Percentiles rank a stretch among this genome's conserved stretches.
phyloP scores from a whole-genome alignment of 192 early-diverging fungal species.

The Chytriomyces hyalinus region DNA sequence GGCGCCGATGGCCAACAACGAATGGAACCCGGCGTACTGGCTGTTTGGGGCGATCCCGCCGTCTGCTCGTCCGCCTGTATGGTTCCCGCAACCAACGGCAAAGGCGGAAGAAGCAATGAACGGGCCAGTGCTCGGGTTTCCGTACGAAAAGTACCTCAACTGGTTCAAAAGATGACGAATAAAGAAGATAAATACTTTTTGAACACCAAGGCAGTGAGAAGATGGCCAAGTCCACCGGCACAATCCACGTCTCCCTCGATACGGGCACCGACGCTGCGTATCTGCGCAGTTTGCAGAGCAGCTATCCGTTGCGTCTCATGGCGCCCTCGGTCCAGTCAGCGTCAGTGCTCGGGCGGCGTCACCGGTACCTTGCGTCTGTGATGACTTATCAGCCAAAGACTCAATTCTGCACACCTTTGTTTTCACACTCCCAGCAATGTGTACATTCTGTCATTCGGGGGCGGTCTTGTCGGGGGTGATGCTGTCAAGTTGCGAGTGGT shows the following conservation, averaged over 20 bases:
- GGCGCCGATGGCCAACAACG: constrained; percentile 10
- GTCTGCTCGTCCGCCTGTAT: constrained; percentile 16
- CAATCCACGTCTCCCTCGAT: not conserved
- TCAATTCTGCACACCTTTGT: not conserved
- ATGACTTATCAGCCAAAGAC: too few relatives aligned
- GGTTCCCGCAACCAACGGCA: constrained; percentile 16
- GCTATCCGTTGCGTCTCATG: not conserved
- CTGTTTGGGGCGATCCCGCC: constrained; percentile 31
- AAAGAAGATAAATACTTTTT: not conserved
- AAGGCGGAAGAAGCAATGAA: constrained; percentile 9
- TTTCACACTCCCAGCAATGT: constrained; percentile 48
- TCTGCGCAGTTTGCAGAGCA: not conserved
- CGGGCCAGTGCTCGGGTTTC: not conserved
- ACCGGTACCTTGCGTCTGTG: too few relatives aligned
- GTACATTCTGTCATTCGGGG: constrained; percentile 78
- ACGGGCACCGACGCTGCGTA: not conserved
- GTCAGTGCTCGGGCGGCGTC: too few relatives aligned
- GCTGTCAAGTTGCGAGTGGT: constrained; percentile 58
- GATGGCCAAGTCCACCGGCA: not conserved
- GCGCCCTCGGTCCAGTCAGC: not conserved
- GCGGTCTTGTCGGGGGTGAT: constrained; percentile 80
- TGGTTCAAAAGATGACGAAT: not conserved
- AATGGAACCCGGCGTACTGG: constrained; percentile 37
- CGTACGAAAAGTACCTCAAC: not conserved
- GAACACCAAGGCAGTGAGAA: not conserved